Evolutionary conservation across 768 basidiomycete genomes (phyloP), one percentile per base, ranked within the genome.

Genomic region (Clavulina sp.): DNA sequence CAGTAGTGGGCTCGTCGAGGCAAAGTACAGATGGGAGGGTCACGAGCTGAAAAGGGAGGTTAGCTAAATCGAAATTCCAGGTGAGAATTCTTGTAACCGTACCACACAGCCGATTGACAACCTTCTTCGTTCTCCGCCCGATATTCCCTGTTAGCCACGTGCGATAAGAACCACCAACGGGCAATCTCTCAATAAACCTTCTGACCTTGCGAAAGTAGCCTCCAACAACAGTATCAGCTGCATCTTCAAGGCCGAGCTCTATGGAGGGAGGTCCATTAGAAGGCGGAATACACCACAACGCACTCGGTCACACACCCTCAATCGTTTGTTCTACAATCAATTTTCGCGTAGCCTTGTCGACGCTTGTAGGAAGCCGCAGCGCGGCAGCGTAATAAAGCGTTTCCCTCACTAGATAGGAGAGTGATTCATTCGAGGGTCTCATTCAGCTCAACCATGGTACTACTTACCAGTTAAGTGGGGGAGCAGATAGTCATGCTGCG

Each of bases 41-140:
- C 33, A 81, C 76, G 60, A 80, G 69, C 54, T 55, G 21, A 4
- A 24, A 7, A 36, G n/a, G 36, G 5, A 26, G 1, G 50, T n/a
- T 36, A 4, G 19, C 34, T 19, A 50, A 16, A 32, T 6, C 31
- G 26, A 41, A 9, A 51, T 9, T 28, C 23, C 28, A 52, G 4
- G n/a, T n/a, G 50, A 41, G 43, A 18, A 19, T 2, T n/a, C 3
- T 29, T 21, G 52, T 23, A 21, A 33, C 53, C 50, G 29, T 19
- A 55, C 54, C 2, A 74, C 70, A 56, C 73, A 74, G 6, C 75
- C 80, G 40, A 77, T 73, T 7, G 74, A 73, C 4, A 76, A 72
- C 4, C 74, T 69, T n/a, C 80, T 69, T 57, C 76, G 78, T 61
- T 83, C 79, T 2, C 81, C 73, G 3, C 73, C 73, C 4, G 68